phyloP scores from a whole-genome alignment of 306 rosid genomes.

The Spatholobus suberectus region DNA sequence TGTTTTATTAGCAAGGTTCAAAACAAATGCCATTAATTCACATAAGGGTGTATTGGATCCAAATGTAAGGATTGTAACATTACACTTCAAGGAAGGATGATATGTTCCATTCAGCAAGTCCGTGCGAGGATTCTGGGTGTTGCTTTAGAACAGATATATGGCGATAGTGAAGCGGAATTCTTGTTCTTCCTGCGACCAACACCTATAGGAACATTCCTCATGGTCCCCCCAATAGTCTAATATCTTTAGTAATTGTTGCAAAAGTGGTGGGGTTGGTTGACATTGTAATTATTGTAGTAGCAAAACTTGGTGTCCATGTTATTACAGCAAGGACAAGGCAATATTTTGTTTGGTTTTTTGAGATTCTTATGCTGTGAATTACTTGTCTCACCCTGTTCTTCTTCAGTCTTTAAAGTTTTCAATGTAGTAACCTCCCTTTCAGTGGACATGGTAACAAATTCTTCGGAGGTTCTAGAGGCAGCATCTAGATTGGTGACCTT shows the following conservation, averaged over 20 bases:
- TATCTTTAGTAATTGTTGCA: slow-evolving; percentile 95
- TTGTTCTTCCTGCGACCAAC: slow-evolving; percentile 90
- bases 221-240: slow-evolving; percentile 96
- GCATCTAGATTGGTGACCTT: slow-evolving; percentile 39
- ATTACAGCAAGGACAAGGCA: slow-evolving; percentile 87
- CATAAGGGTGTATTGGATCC: slow-evolving; percentile 67
- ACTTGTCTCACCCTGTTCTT: slow-evolving; percentile 66
- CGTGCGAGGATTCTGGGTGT: slow-evolving; percentile 37
- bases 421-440: slow-evolving; percentile 54
- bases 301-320: slow-evolving; percentile 95
- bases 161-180: slow-evolving; percentile 55
- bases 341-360: slow-evolving; percentile 83
- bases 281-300: slow-evolving; percentile 86
- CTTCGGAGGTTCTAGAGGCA: slow-evolving; percentile 43
- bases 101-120: slow-evolving; percentile 43
- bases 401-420: slow-evolving; percentile 60
- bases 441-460: slow-evolving; percentile 48
- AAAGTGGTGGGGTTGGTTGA: slow-evolving; percentile 92
- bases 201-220: slow-evolving; percentile 87
- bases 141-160: slow-evolving; percentile 64
- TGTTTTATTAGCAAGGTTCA: slow-evolving; percentile 46
- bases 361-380: slow-evolving; percentile 61
- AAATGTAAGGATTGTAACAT: slow-evolving; percentile 64
- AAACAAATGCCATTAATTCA: slow-evolving; percentile 63
- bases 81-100: slow-evolving; percentile 52